Evolutionary conservation across 148 eudicot genomes (phyloP).

Genomic region (Vaccinium vitisidaea): DNA sequence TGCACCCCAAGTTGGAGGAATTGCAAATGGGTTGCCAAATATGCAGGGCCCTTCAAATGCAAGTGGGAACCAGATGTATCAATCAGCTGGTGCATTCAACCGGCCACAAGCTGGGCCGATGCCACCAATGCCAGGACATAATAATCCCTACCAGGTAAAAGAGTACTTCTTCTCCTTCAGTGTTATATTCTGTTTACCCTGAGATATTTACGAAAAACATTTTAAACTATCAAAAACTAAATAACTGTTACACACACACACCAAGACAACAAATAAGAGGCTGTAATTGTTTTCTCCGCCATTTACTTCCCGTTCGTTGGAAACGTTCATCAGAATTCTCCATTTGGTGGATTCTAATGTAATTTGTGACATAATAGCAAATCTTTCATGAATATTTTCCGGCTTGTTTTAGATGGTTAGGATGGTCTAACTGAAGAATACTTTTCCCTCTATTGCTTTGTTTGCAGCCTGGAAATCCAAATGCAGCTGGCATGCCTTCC

Average conservation of each 20-base stretch:
- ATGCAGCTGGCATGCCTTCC: constrained; percentile 34
- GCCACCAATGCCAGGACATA: constrained; percentile 86
- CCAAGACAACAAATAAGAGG: not conserved
- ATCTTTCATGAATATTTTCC: not conserved
- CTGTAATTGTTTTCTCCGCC: not conserved
- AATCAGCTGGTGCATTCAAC: constrained; percentile 63
- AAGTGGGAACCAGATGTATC: constrained; percentile 74
- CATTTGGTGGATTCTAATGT: not conserved
- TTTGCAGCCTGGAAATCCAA: constrained; percentile 69
- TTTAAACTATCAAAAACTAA: not conserved
- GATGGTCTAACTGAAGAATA: not conserved
- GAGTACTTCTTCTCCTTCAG: not conserved
- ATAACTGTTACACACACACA: too few relatives aligned
- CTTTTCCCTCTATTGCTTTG: not conserved
- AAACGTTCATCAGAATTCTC: not conserved
- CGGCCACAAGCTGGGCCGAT: constrained; percentile 86
- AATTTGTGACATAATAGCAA: not conserved
- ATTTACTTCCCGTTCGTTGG: not conserved
- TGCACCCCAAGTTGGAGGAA: constrained; percentile 56
- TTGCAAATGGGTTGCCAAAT: constrained; percentile 59
- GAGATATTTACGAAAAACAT: not conserved
- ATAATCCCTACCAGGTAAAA: constrained; percentile 86
- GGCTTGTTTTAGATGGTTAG: not conserved
- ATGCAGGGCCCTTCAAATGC: constrained; percentile 67
- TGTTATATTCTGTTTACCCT: not conserved